These are phyloP conservation scores for Pachysandra terminalis DNA, from an alignment of 164 flowering plant species.

Conservation along the genomic window DNA sequence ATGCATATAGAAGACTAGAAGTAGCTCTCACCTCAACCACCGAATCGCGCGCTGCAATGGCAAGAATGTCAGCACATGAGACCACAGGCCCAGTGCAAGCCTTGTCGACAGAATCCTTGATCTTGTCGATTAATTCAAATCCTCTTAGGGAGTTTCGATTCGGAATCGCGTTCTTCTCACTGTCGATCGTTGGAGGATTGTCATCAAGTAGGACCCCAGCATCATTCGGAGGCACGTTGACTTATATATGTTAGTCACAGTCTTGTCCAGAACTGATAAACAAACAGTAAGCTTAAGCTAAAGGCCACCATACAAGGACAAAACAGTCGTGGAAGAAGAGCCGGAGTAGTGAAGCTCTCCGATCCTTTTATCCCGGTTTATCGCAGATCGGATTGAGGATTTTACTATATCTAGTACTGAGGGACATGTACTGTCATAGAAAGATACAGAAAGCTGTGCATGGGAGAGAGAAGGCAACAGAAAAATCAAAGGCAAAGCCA, in stretches of 20 bases:
- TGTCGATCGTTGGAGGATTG: slow-evolving; percentile 27
- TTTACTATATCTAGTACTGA: slow-evolving; percentile 21
- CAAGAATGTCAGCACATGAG: slow-evolving; percentile 53
- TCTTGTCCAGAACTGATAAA: no score
- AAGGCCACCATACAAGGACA: slow-evolving; percentile 43
- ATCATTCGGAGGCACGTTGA: slow-evolving; percentile 15
- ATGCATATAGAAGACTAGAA: no score
- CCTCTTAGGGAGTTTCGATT: slow-evolving; percentile 38
- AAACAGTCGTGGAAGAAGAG: no score
- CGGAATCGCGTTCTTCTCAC: slow-evolving; percentile 38
- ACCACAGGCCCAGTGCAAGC: slow-evolving; percentile 36
- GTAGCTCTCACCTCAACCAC: slow-evolving; percentile 26
- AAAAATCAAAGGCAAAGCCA: slow-evolving; percentile 1
- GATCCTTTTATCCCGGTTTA: slow-evolving; percentile 36
- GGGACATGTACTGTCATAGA: slow-evolving; percentile 32
- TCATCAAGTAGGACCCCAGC: slow-evolving; percentile 50
- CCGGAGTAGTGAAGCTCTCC: slow-evolving; percentile 51
- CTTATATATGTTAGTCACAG: no score
- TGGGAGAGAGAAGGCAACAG: slow-evolving; percentile 8
- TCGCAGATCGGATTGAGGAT: slow-evolving; percentile 25
- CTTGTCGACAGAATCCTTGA: slow-evolving; percentile 32
- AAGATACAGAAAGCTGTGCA: slow-evolving; percentile 24
- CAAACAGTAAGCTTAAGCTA: no score
- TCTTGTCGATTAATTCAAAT: slow-evolving; percentile 42
- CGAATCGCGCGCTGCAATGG: slow-evolving; percentile 42